phyloP scores from a whole-genome alignment of 2,329 filamentous ascomycete genomes.

The Epichloe brachyelytri region DNA sequence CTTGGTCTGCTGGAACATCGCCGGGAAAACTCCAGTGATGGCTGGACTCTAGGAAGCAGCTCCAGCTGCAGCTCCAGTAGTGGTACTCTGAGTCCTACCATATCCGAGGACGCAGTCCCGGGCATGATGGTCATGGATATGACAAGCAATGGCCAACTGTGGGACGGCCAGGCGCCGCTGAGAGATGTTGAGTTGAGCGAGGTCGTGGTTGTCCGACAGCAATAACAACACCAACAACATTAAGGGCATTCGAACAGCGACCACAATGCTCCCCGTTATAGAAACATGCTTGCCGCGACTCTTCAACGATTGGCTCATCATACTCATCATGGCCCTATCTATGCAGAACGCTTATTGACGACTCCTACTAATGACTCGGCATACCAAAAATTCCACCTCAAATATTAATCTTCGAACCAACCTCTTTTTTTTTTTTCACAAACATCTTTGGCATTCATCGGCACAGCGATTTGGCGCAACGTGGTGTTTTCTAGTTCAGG shows the following conservation, averaged over 20 bases:
- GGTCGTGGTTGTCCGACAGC: conserved; percentile 29
- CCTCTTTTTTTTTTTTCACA: conserved; percentile 10
- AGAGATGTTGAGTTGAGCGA: conserved; percentile 33
- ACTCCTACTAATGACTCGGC: conserved; percentile 15
- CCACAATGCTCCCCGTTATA: not conserved
- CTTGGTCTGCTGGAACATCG: conserved; percentile 32
- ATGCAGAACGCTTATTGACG: conserved; percentile 1
- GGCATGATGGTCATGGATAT: conserved; percentile 23
- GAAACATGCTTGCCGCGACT: not conserved
- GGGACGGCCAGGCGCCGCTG: conserved; percentile 23
- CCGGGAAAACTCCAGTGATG: conserved; percentile 53
- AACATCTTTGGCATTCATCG: conserved; percentile 28
- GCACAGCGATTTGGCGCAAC: conserved; percentile 28
- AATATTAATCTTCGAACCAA: conserved; percentile 20
- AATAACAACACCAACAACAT: not conserved
- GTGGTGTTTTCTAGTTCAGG: conserved; percentile 14
- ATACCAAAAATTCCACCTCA: conserved; percentile 4
- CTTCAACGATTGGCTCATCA: conserved; percentile 1
- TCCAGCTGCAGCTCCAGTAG: conserved; percentile 46
- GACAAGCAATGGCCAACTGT: conserved; percentile 23
- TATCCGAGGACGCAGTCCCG: conserved; percentile 29
- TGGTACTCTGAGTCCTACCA: conserved; percentile 36
- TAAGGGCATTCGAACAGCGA: not conserved
- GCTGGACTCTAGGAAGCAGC: conserved; percentile 81
- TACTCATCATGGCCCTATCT: conserved; percentile 5